These are phyloP conservation scores for Penicillium sp. DNA, from an alignment of 2,329 filamentous ascomycete species.

Conservation along the genomic window DNA sequence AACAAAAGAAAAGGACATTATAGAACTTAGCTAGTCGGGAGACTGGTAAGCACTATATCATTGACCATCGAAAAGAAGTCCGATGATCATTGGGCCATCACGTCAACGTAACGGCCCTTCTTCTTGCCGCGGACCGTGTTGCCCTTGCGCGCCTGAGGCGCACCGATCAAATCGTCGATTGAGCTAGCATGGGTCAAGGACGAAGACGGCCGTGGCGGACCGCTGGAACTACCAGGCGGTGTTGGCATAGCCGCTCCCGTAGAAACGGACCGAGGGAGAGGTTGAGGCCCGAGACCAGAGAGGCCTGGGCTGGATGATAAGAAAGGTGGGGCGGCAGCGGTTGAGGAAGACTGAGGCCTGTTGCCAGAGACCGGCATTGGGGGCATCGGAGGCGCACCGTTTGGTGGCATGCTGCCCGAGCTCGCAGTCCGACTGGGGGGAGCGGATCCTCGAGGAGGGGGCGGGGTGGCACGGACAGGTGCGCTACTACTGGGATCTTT, in stretches of 20 bases:
- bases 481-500: conserved; percentile 69
- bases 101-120: conserved; percentile 91
- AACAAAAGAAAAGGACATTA: conserved; percentile 26
- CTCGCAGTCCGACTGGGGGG: conserved; percentile 55
- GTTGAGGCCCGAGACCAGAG: conserved; percentile 30
- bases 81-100: conserved; percentile 69
- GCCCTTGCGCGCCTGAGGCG: conserved; percentile 66
- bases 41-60: conserved; percentile 1
- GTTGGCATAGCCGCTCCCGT: conserved; percentile 35
- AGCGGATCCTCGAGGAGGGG: conserved; percentile 66
- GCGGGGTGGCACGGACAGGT: conserved; percentile 64
- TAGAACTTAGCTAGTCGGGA: conserved; percentile 6
- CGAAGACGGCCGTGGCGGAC: conserved; percentile 66
- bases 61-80: neutral
- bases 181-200: conserved; percentile 89
- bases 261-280: conserved; percentile 38
- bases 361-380: conserved; percentile 20
- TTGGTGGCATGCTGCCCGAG: conserved; percentile 52
- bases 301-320: conserved; percentile 34
- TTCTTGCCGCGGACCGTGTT: conserved; percentile 65
- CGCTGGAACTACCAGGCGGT: conserved; percentile 37
- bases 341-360: conserved; percentile 34
- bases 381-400: conserved; percentile 20
- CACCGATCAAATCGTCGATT: conserved; percentile 87
- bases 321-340: conserved; percentile 25